phyloP scores from a whole-genome alignment of 257 asterid genomes.

The Penstemon barbatus region DNA sequence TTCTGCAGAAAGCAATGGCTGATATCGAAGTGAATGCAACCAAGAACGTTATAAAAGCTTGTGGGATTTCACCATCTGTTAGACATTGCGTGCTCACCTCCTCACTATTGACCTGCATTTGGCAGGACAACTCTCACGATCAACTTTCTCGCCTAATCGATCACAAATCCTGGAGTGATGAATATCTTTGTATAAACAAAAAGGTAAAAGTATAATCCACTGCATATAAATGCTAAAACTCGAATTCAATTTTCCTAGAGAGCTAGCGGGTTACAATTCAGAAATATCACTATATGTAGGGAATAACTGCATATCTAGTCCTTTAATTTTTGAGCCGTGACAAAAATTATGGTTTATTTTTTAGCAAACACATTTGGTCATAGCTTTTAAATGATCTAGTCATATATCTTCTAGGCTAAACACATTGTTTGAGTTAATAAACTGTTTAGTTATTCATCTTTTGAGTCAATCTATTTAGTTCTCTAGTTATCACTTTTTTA shows the following conservation, averaged over 20 bases:
- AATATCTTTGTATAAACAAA: constrained; percentile 60
- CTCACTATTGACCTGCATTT: constrained; percentile 79
- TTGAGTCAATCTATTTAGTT: no score
- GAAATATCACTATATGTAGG: no score
- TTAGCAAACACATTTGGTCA: no score
- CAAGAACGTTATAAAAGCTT: constrained; percentile 70
- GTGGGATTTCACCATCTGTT: constrained; percentile 61
- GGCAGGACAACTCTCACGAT: constrained; percentile 48
- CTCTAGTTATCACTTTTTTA: no score
- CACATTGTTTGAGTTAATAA: no score
- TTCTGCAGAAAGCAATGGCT: constrained; percentile 70
- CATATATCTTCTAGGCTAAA: no score
- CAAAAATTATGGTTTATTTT: no score
- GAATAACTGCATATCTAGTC: no score
- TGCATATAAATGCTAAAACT: neutral
- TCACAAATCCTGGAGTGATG: constrained; percentile 85
- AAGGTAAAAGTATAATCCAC: constrained; percentile 68
- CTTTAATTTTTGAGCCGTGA: no score
- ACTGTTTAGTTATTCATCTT: no score
- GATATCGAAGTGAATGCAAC: constrained; percentile 67
- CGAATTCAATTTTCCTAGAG: neutral
- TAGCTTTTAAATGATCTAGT: no score
- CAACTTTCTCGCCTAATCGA: constrained; percentile 46
- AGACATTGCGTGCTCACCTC: constrained; percentile 77
- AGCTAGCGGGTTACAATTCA: neutral